Evolutionary conservation across 805 yeast species (phyloP).

Genomic region (Suhomyces emberorum): DNA sequence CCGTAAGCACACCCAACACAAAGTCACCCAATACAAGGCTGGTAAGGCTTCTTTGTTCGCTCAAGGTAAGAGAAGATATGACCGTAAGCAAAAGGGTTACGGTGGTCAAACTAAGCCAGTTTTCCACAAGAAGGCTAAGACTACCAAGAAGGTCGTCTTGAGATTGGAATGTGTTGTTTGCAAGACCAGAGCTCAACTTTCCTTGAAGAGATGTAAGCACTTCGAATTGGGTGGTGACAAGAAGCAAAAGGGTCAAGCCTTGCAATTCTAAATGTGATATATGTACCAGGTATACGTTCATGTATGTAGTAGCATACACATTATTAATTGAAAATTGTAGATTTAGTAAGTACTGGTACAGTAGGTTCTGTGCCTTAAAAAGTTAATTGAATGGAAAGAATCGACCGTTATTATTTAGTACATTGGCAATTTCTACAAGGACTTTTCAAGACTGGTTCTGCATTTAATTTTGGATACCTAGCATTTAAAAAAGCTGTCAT

Average conservation of each 20-base stretch:
- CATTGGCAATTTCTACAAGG: no score
- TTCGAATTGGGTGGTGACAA: constrained; percentile 99
- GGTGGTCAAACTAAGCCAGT: constrained; percentile 99
- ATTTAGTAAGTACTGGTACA: no score
- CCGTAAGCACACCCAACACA: constrained; percentile 99
- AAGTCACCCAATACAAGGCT: constrained; percentile 99
- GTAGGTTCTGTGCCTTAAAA: no score
- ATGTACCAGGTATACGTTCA: constrained; percentile 4
- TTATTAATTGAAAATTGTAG: background rate
- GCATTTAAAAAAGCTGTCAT: no score
- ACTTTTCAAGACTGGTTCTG: no score
- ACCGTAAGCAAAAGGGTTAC: constrained; percentile 99
- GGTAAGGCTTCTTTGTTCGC: constrained; percentile 99
- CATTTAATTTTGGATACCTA: no score
- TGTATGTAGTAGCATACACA: constrained; percentile 1
- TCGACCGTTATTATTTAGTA: no score
- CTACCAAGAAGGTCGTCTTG: constrained; percentile 99
- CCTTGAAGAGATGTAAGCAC: constrained; percentile 99
- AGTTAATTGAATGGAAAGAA: no score
- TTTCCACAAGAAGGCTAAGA: constrained; percentile 99
- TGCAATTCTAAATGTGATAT: constrained; percentile 71
- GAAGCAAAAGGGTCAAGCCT: constrained; percentile 99
- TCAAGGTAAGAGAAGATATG: constrained; percentile 99
- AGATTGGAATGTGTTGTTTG: constrained; percentile 98
- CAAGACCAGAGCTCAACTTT: constrained; percentile 97